Conservation (phyloP, 2,329 filamentous ascomycete genomes). For the Colletotrichum destructivum region DNA sequence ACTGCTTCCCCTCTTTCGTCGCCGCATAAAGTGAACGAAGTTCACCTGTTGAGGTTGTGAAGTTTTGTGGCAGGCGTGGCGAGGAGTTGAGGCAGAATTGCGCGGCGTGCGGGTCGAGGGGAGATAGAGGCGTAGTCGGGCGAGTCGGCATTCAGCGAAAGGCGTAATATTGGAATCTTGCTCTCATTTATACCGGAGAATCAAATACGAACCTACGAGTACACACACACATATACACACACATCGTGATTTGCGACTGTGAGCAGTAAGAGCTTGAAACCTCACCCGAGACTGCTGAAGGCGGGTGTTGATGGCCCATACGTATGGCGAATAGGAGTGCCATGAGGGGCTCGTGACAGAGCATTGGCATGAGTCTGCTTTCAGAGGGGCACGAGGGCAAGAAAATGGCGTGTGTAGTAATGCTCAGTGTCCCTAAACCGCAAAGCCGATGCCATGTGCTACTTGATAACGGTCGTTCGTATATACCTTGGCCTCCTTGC, state of each 20-base stretch:
- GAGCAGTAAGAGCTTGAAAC: no score
- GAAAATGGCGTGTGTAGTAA: no score
- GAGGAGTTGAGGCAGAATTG: slow-evolving; percentile 8
- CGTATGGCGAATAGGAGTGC: neutral
- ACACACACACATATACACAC: slow-evolving; percentile 17
- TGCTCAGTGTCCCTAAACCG: neutral
- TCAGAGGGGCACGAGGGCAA: neutral
- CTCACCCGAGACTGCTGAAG: no score
- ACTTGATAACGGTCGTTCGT: neutral
- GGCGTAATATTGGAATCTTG: slow-evolving; percentile 41
- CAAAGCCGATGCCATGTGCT: neutral
- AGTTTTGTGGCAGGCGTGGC: slow-evolving; percentile 1
- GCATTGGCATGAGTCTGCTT: neutral
- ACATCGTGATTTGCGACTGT: neutral
- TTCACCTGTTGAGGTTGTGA: no score
- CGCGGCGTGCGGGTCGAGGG: slow-evolving; percentile 3
- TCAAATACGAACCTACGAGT: slow-evolving; percentile 29
- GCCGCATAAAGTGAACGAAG: slow-evolving; percentile 30
- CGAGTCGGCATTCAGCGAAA: slow-evolving; percentile 38
- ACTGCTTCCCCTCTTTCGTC: slow-evolving; percentile 77
- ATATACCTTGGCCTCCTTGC: neutral
- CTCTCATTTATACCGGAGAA: slow-evolving; percentile 35
- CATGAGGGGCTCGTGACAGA: neutral
- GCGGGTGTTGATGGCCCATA: neutral
- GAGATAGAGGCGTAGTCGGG: slow-evolving; percentile 9